Percentiles rank a stretch among this genome's conserved stretches.
These are phyloP conservation scores for Yarrowia porcina DNA, from an alignment of 805 yeast species.

Conservation along the genomic window DNA sequence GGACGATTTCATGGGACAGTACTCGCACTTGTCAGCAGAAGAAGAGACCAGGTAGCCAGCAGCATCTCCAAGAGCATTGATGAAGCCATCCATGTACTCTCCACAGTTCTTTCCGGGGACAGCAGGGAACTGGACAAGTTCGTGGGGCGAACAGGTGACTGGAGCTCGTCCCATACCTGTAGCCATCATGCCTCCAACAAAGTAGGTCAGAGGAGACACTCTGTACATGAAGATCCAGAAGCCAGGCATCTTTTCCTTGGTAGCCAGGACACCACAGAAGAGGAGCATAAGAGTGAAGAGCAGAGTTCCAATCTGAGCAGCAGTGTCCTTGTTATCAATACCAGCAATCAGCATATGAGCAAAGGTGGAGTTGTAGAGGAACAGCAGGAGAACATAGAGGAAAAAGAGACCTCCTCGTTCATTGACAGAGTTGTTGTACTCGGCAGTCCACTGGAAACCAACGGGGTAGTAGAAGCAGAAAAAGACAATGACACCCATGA, in stretches of 20 bases:
- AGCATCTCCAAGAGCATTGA: constrained; percentile 37
- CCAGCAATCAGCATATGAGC: constrained; percentile 46
- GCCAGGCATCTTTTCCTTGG: constrained; percentile 56
- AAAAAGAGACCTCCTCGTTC: constrained; percentile 44
- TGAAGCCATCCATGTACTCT: constrained; percentile 46
- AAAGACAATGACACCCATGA: constrained; percentile 59
- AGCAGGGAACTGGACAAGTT: constrained; percentile 51
- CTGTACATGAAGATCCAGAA: constrained; percentile 83
- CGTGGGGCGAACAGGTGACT: constrained; percentile 49
- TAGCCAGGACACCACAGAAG: constrained; percentile 65
- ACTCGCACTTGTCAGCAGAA: constrained; percentile 54
- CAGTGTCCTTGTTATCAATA: constrained; percentile 44
- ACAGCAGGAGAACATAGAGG: constrained; percentile 45
- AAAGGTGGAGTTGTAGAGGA: constrained; percentile 42
- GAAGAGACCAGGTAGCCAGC: constrained; percentile 48
- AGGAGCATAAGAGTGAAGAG: constrained; percentile 52
- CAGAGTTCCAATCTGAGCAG: constrained; percentile 54
- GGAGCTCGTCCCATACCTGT: constrained; percentile 46
- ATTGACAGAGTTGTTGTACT: constrained; percentile 43
- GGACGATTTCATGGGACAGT: constrained; percentile 57
- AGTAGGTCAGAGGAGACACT: constrained; percentile 63
- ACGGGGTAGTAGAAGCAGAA: constrained; percentile 67
- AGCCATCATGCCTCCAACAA: constrained; percentile 53
- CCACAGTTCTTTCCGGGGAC: constrained; percentile 58
- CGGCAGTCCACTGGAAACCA: constrained; percentile 61